Evolutionary conservation across 805 yeast species (phyloP), one percentile per base, ranked within the genome.

Genomic region (Candida montana): DNA sequence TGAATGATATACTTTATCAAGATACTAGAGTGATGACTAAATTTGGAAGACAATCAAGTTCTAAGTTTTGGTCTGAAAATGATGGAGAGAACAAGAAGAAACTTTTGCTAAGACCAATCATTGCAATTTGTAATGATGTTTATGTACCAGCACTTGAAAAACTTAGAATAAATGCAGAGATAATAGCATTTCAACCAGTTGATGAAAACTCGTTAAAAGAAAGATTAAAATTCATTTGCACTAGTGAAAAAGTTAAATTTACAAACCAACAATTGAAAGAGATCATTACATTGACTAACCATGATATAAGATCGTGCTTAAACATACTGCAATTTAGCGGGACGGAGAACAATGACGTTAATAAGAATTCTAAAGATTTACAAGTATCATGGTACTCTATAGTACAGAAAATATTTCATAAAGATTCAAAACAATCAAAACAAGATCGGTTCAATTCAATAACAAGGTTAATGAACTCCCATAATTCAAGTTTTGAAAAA

Each of bases 71-170:
- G 29, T 49, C 52, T 17, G 60, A 53, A 28, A 59, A 56, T 32
- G 34, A 34, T 30, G 55, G 55, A 18, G 62, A 65, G 39, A 65
- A 61, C 39, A 63, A 57, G 36, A 60, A 66, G 10, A 66, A 63
- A 28, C 62, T 80, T 5, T 59, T 93, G 33, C 68, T 72, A 52
- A 71, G 98, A 50, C 98, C 98, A 2, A 87, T 93, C 16, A 86
- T 91, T 40, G 90, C 95, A 32, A 77, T 93, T 42, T 95, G 97
- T 58, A 93, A 91, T 56, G 95, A 93, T 55, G 71, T 85, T 2
- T 89, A 85, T 59, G 75, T 86, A 0, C 75, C 80, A 3, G 77
- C 85, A 1, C 67, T 91, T 62, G 95, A 87, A 39, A 79, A 77
- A 42, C 65, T 91, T 46, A 76, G 91, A 46, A 82, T 83, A 0